Evolutionary conservation across 768 basidiomycete species (phyloP), one percentile per base, ranked within the genome.

Genomic region (Leucocoprinus birnbaumii): DNA sequence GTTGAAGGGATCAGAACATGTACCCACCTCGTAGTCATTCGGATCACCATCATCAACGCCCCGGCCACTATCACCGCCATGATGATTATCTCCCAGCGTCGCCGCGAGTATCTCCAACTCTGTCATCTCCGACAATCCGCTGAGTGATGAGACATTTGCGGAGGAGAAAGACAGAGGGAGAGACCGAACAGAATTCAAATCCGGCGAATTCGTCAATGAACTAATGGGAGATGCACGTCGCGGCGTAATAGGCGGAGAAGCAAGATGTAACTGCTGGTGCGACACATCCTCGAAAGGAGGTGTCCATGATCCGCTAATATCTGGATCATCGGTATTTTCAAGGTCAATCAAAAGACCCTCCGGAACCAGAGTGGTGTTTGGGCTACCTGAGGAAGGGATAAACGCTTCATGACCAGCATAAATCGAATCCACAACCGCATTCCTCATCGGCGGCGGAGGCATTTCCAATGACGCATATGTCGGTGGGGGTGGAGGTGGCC

Each of bases 311-410:
- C 38, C 54, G 22, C 48, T 42, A 1, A 43, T 26, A 67, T 68
- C 48, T 22, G 21, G 21, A n/a, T 37, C 42, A 35, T 21, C 44
- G 11, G 38, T 48, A 43, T 80, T 81, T 25, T 79, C 75, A 18
- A 85, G 67, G 66, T 85, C 80, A 56, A 85, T 85, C 25, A 84
- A 67, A 19, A 83, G 63, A 2, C 81, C 84, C 59, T 84, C 79
- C 13, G 78, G 75, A 62, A 38, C 38, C 13, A 71, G 68, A 18
- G 58, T 45, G 50, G 60, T 58, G 43, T 59, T 54, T 18, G 58
- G 53, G 35, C 51, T 40, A n/a, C 48, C 54, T 31, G 54, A 48
- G 8, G 26, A 25, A 6, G 27, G 40, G n/a, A n/a, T n/a, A 7
- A 40, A 34, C 13, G 40, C 27, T 35, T 48, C 40, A 53, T 43